phyloP scores from a whole-genome alignment of 805 yeast species.

The Ogataea trehaloabstinens region DNA sequence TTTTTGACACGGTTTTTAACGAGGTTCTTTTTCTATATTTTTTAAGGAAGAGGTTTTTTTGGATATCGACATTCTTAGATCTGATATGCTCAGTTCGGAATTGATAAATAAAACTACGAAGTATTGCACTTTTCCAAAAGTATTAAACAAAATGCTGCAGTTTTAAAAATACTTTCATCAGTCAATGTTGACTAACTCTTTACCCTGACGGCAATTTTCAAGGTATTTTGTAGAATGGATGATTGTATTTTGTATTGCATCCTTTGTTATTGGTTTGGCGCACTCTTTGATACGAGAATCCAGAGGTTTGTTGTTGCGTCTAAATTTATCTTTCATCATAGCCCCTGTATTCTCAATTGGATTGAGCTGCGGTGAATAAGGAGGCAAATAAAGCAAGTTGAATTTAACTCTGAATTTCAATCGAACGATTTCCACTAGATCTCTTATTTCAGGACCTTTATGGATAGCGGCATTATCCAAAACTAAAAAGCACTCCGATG shows the following conservation, averaged over 20 bases:
- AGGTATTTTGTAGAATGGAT: constrained; percentile 2
- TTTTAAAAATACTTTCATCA: not conserved
- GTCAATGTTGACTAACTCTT: not conserved
- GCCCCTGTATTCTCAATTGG: constrained; percentile 3
- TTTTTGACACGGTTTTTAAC: too few relatives aligned
- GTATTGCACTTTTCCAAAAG: too few relatives aligned
- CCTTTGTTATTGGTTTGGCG: constrained; percentile 2
- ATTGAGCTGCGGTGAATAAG: constrained; percentile 3
- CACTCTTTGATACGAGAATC: not conserved
- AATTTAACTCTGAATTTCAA: constrained; percentile 1
- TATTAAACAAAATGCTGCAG: not conserved
- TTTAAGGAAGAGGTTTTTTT: too few relatives aligned
- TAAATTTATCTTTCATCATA: constrained; percentile 1
- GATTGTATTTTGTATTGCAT: constrained; percentile 1
- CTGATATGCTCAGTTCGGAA: too few relatives aligned
- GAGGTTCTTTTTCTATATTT: too few relatives aligned
- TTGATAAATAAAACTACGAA: too few relatives aligned
- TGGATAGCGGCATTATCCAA: constrained; percentile 2
- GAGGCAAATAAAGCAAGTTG: constrained; percentile 3
- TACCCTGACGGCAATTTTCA: constrained; percentile 1
- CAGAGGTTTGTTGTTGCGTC: constrained; percentile 1
- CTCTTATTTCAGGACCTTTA: constrained; percentile 2
- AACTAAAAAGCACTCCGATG: constrained; percentile 1
- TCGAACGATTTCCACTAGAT: constrained; percentile 2
- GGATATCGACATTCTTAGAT: too few relatives aligned